Base-by-base conservation (phyloP, 2,329 filamentous ascomycete genomes). In the Aspergillus felis region DNA sequence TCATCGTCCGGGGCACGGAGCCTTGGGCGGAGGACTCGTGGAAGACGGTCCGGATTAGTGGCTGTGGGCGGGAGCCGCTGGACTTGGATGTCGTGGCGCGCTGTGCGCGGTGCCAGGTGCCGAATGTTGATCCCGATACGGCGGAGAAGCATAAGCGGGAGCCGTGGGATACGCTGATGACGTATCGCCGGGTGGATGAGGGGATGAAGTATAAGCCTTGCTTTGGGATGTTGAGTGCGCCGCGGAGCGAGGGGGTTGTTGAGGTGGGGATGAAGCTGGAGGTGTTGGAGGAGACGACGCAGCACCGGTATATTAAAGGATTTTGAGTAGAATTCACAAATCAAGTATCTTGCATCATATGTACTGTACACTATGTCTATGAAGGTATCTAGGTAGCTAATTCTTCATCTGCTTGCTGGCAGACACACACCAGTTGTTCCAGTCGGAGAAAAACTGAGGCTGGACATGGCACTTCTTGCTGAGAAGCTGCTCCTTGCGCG, bases 371-470 rank as follows among this genome's bases (percentile, higher is more conserved):
- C n/a, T 44, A 22, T 44, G 5, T 14, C 14, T 17, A 12, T 20
- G 10, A 8, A 47, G 44, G 24, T 27, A 47, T 47, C 44, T 47
- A 47, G 7, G 12, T 14, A 6, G 20, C 61, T 64, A 75, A 50
- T 65, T 68, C 65, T 76, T 76, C 62, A 76, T 64, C 65, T 72
- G 71, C 67, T 75, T 75, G 24, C 75, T 74, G n/a, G 73, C 72
- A 24, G 74, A 73, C 50, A 76, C 73, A 68, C 82, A 86, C 89
- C 89, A 92, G 68, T 90, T 90, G 62, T 86, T 80, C 87, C 87
- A 91, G 60, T 91, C 87, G 2, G 80, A 79, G 65, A 90, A 89
- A 73, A 91, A 88, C 0, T 79, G 79, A 24, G 82, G 80, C 73
- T 87, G 86, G 50, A 90, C 79, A 72, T 81, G 83, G 47, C 80